A percentile compares a stretch with the other conserved stretches of the same genome.
These are phyloP conservation scores for Vitis rotundifolia DNA, from an alignment of 164 flowering plant genomes.

Conservation along the genomic window DNA sequence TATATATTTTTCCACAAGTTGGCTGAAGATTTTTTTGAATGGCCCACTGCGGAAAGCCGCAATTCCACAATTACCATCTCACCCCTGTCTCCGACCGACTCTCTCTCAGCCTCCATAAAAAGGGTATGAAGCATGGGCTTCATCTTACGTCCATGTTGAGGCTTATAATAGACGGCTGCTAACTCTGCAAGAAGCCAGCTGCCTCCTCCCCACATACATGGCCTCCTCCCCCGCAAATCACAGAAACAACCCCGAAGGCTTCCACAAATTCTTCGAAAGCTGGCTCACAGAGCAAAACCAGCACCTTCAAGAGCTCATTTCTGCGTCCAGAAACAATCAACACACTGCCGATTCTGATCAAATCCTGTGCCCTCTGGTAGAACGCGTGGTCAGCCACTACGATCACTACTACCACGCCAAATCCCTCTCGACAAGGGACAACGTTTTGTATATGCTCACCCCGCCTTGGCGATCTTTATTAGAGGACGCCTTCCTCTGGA, in stretches of 20 bases:
- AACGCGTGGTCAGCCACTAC: slow-evolving; percentile 48
- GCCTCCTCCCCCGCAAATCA: no score
- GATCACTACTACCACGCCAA: slow-evolving; percentile 52
- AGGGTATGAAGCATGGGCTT: no score
- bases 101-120: no score
- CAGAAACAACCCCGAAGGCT: slow-evolving; percentile 4
- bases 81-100: no score
- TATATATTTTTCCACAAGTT: no score
- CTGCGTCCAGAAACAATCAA: slow-evolving; percentile 21
- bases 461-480: slow-evolving; percentile 59
- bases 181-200: no score
- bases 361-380: slow-evolving; percentile 18
- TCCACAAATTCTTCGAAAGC: slow-evolving; percentile 30
- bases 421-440: slow-evolving; percentile 30
- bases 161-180: no score
- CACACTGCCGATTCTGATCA: background rate
- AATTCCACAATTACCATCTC: no score
- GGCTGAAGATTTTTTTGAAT: no score
- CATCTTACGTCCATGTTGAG: no score
- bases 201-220: no score
- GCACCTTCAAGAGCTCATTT: slow-evolving; percentile 30
- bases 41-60: no score
- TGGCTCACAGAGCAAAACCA: slow-evolving; percentile 39
- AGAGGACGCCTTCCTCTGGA: slow-evolving; percentile 79
- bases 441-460: slow-evolving; percentile 45